Evolutionary conservation across 495 filamentous ascomycete genomes (phyloP).

Genomic region (Aspergillus leporis): DNA sequence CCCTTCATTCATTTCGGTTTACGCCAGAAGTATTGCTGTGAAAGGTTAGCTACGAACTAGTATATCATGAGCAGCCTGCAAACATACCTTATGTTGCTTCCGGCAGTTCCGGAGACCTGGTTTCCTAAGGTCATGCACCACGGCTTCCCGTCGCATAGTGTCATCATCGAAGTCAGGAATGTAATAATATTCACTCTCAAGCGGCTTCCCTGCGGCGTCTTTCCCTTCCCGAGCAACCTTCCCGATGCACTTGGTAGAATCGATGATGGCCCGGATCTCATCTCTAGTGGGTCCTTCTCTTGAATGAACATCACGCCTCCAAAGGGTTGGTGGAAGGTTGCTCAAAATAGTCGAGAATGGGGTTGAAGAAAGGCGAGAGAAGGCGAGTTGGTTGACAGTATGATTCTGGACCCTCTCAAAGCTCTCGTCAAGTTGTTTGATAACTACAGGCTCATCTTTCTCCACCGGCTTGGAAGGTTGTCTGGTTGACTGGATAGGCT

Average conservation of each 20-base stretch:
- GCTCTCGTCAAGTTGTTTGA: constrained; percentile 36
- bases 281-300: constrained; percentile 53
- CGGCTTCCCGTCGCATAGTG: constrained; percentile 73
- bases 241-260: constrained; percentile 73
- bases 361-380: constrained; percentile 88
- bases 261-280: constrained; percentile 68
- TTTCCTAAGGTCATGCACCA: constrained; percentile 81
- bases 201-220: constrained; percentile 88
- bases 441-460: constrained; percentile 25
- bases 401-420: constrained; percentile 64
- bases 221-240: constrained; percentile 89
- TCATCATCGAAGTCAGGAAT: constrained; percentile 88
- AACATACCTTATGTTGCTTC: constrained; percentile 91
- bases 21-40: constrained; percentile 92
- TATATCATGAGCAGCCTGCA: constrained; percentile 9
- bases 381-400: constrained; percentile 92
- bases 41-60: constrained; percentile 19
- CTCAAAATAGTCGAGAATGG: constrained; percentile 84
- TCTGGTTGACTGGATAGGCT: constrained; percentile 39
- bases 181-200: constrained; percentile 98
- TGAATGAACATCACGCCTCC: constrained; percentile 44
- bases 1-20: constrained; percentile 59
- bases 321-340: constrained; percentile 72
- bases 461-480: constrained; percentile 30
- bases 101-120: constrained; percentile 84